phyloP scores from a whole-genome alignment of 495 filamentous ascomycete genomes.

The Glarea lozoyensis region DNA sequence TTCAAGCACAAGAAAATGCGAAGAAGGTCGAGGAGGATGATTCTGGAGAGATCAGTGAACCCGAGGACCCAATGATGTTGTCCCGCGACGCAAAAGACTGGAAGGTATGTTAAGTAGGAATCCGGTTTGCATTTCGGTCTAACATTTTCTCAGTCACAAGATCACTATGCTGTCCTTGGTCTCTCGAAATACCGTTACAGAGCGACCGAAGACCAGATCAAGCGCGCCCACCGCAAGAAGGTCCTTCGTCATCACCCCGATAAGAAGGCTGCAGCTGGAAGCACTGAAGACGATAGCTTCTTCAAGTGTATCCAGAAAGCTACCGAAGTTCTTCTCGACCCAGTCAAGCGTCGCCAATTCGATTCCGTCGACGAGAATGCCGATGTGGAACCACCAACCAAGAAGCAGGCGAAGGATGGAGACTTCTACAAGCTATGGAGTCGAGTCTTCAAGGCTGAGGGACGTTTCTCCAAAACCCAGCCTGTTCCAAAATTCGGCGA shows the following conservation, averaged over 20 bases:
- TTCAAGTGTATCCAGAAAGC: slow-evolving; percentile 99
- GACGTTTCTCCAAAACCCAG: slow-evolving; percentile 80
- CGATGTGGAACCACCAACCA: slow-evolving; percentile 80
- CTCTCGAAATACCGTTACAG: slow-evolving; percentile 82
- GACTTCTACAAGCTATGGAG: slow-evolving; percentile 94
- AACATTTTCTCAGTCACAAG: slow-evolving; percentile 61
- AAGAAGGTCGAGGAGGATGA: slow-evolving; percentile 95
- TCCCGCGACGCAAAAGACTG: slow-evolving; percentile 94
- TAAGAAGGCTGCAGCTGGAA: slow-evolving; percentile 89
- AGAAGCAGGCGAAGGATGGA: slow-evolving; percentile 76
- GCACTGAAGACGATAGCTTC: slow-evolving; percentile 89
- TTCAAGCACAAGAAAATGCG: slow-evolving; percentile 87
- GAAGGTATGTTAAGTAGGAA: slow-evolving; percentile 57
- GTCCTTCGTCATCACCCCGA: slow-evolving; percentile 97
- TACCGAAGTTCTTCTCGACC: slow-evolving; percentile 85
- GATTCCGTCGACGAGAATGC: slow-evolving; percentile 93
- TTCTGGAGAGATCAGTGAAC: slow-evolving; percentile 80
- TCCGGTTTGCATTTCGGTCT: slow-evolving; percentile 3
- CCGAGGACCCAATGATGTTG: slow-evolving; percentile 85
- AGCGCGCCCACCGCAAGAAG: slow-evolving; percentile 98
- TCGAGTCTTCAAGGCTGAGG: slow-evolving; percentile 79
- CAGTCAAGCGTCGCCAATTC: slow-evolving; percentile 86
- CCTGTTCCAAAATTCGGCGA: slow-evolving; percentile 81
- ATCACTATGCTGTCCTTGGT: slow-evolving; percentile 96
- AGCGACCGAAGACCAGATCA: slow-evolving; percentile 96